phyloP scores from a whole-genome alignment of 805 yeast species.

The Wickerhamomyces ciferrii region DNA sequence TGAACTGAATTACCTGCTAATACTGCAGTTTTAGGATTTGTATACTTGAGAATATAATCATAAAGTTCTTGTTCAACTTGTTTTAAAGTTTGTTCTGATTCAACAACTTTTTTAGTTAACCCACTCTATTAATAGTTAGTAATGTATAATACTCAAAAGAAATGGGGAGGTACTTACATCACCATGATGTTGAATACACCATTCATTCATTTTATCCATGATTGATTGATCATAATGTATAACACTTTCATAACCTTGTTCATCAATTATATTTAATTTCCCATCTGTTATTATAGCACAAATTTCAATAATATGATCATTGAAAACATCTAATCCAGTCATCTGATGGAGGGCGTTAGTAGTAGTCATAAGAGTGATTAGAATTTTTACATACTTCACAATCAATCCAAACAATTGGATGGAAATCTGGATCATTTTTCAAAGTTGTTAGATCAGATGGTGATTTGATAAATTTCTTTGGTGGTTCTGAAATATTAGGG shows the following conservation, averaged over 20 bases:
- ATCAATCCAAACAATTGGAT: slow-evolving; percentile 83
- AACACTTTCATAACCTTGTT: slow-evolving; percentile 72
- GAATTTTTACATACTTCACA: slow-evolving; percentile 56
- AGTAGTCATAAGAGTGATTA: too few species aligned
- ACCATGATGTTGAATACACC: slow-evolving; percentile 87
- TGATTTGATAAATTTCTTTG: not conserved
- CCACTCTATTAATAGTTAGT: slow-evolving; percentile 44
- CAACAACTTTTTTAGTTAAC: slow-evolving; percentile 63
- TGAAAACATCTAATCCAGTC: slow-evolving; percentile 85
- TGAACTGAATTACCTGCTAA: slow-evolving; percentile 92
- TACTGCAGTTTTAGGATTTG: slow-evolving; percentile 56
- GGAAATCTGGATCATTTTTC: slow-evolving; percentile 10
- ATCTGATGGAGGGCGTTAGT: slow-evolving; percentile 31
- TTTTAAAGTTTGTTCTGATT: slow-evolving; percentile 43
- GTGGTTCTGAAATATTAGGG: not conserved
- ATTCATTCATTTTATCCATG: slow-evolving; percentile 74
- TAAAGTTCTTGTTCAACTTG: slow-evolving; percentile 65
- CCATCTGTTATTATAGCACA: slow-evolving; percentile 90
- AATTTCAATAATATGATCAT: slow-evolving; percentile 87
- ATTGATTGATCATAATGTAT: slow-evolving; percentile 58
- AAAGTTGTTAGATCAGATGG: not conserved
- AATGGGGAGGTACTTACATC: slow-evolving; percentile 3
- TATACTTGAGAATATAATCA: slow-evolving; percentile 50
- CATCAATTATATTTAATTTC: slow-evolving; percentile 63
- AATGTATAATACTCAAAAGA: not conserved